phyloP scores from a whole-genome alignment of 345 rosid species.

The Populus simonii region DNA sequence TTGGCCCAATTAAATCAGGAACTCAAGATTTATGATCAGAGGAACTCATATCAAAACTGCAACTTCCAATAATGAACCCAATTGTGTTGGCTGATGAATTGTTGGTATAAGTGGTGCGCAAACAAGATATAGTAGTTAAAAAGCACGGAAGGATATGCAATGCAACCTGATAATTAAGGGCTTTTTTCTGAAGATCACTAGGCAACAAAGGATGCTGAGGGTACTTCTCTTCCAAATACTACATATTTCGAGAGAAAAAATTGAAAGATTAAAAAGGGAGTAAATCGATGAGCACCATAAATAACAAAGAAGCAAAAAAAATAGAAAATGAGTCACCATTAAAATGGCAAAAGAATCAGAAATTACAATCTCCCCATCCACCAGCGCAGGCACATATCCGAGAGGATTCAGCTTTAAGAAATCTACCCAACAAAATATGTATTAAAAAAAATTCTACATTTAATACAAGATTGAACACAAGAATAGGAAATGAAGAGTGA shows the following conservation, averaged over 20 bases:
- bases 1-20: background rate
- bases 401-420: slow-evolving; percentile 71
- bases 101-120: background rate
- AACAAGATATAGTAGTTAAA: background rate
- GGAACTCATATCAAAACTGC: too few relatives aligned
- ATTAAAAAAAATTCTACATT: background rate
- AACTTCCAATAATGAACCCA: too few relatives aligned
- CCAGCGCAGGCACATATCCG: slow-evolving; percentile 69
- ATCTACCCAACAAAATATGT: slow-evolving; percentile 37
- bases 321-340: slow-evolving; percentile 30
- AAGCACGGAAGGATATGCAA: background rate
- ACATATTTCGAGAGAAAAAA: background rate
- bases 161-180: slow-evolving; percentile 65
- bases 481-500: background rate
- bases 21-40: too few relatives aligned
- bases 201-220: slow-evolving; percentile 72
- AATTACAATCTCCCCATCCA: slow-evolving; percentile 63
- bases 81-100: too few relatives aligned
- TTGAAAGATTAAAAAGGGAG: background rate
- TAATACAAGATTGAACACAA: background rate
- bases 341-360: slow-evolving; percentile 80
- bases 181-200: slow-evolving; percentile 51
- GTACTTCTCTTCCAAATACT: slow-evolving; percentile 87
- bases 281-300: background rate
- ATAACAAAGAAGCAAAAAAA: background rate